Percentiles rank a stretch among this genome's conserved stretches.
These are phyloP conservation scores for Wickerhamiella siamensis DNA, from an alignment of 805 yeast species.

Conservation along the genomic window DNA sequence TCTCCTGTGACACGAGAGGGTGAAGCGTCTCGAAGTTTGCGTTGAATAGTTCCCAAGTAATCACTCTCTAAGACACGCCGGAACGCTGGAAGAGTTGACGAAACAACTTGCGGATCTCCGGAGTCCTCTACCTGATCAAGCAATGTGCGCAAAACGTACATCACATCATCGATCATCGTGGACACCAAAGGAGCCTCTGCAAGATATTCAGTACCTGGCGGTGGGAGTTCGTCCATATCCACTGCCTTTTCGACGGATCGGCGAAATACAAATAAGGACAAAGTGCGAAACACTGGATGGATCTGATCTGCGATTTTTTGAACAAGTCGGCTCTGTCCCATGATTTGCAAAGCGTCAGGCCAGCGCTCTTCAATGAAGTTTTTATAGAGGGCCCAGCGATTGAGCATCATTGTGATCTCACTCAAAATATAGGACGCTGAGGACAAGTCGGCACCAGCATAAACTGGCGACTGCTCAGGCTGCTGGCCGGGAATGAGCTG, in stretches of 20 bases:
- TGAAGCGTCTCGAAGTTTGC: slow-evolving; percentile 32
- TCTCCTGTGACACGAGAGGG: slow-evolving; percentile 18
- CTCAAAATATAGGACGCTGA: slow-evolving; percentile 51
- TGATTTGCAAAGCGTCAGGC: slow-evolving; percentile 32
- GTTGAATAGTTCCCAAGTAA: slow-evolving; percentile 40
- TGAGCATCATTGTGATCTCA: slow-evolving; percentile 64
- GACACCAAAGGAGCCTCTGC: slow-evolving; percentile 48
- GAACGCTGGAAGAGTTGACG: slow-evolving; percentile 40
- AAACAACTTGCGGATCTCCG: slow-evolving; percentile 46
- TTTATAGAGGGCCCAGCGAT: slow-evolving; percentile 54
- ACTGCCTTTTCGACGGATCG: slow-evolving; percentile 73
- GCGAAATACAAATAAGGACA: slow-evolving; percentile 54
- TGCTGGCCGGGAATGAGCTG: neutral
- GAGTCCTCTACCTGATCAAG: slow-evolving; percentile 54
- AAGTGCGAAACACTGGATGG: slow-evolving; percentile 47
- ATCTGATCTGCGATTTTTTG: slow-evolving; percentile 39
- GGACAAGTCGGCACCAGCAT: slow-evolving; percentile 30
- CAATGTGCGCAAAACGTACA: slow-evolving; percentile 55
- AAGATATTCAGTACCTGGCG: slow-evolving; percentile 22
- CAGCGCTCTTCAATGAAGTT: slow-evolving; percentile 59
- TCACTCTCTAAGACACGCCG: slow-evolving; percentile 49
- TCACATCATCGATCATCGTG: slow-evolving; percentile 75
- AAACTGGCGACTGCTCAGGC: neutral
- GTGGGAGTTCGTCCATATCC: slow-evolving; percentile 62
- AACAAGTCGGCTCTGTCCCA: slow-evolving; percentile 35